These are phyloP conservation scores for Saururus chinensis DNA, from an alignment of 164 flowering plant genomes.

Conservation along the genomic window DNA sequence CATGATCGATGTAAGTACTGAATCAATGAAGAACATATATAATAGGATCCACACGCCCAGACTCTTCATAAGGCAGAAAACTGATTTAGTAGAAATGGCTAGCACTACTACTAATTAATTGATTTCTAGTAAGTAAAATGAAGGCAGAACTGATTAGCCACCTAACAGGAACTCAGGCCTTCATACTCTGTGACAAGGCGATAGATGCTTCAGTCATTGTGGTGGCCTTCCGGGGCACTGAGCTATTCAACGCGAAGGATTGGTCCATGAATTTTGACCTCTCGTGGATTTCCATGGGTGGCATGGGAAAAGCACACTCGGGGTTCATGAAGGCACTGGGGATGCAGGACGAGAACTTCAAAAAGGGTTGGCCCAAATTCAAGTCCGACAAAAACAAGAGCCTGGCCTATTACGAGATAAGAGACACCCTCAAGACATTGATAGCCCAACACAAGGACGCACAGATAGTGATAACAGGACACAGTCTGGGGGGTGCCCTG, in stretches of 20 bases:
- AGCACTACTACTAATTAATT: neutral
- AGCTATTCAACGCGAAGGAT: constrained; percentile 35
- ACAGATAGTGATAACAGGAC: constrained; percentile 47
- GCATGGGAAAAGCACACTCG: constrained; percentile 40
- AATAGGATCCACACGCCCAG: too few relatives aligned
- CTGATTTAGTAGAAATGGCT: neutral
- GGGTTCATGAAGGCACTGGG: constrained; percentile 78
- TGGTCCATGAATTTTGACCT: constrained; percentile 53
- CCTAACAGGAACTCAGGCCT: neutral
- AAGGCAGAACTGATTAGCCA: neutral
- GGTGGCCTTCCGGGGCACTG: constrained; percentile 72
- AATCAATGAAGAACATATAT: too few relatives aligned
- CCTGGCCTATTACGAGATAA: constrained; percentile 42
- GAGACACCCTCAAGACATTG: constrained; percentile 24
- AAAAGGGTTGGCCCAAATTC: constrained; percentile 43
- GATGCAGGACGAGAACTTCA: constrained; percentile 20
- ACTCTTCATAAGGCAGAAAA: too few relatives aligned
- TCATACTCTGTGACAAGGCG: constrained; percentile 7
- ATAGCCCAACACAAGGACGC: constrained; percentile 19
- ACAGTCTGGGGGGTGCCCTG: constrained; percentile 62
- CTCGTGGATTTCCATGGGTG: constrained; percentile 37
- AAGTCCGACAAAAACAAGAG: constrained; percentile 1
- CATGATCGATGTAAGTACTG: too few relatives aligned
- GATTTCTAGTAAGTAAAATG: neutral
- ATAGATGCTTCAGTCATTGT: constrained; percentile 25